These are phyloP conservation scores for Mortierella sp. DNA, from an alignment of 371 early-diverging fungal species.

Conservation along the genomic window DNA sequence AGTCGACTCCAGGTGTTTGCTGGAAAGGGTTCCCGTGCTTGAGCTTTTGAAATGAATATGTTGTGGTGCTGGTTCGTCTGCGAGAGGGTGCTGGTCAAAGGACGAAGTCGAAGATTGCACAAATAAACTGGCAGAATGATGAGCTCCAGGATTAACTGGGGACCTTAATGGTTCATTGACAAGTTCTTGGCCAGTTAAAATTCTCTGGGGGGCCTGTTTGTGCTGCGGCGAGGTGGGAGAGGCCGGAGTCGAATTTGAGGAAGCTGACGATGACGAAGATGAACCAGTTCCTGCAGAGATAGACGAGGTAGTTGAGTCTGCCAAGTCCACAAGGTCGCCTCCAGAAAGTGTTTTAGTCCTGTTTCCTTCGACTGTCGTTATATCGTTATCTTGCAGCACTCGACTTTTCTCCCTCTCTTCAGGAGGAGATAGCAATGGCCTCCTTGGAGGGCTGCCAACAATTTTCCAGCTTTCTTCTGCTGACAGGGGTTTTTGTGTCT, in stretches of 20 bases:
- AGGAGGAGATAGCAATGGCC: slow-evolving; percentile 45
- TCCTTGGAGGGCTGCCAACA: slow-evolving; percentile 50
- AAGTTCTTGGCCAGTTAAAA: slow-evolving; percentile 12
- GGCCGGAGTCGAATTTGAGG: slow-evolving; percentile 16
- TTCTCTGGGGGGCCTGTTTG: slow-evolving; percentile 13
- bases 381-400: slow-evolving; percentile 13
- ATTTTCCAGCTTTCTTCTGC: slow-evolving; percentile 38
- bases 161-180: not conserved
- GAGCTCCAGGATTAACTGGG: not conserved
- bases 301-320: slow-evolving; percentile 31
- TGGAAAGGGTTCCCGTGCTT: slow-evolving; percentile 27
- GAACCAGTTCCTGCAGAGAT: slow-evolving; percentile 19
- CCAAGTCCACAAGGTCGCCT: slow-evolving; percentile 19
- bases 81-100: slow-evolving; percentile 6
- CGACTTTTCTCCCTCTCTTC: slow-evolving; percentile 35
- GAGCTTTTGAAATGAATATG: slow-evolving; percentile 39
- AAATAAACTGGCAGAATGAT: not conserved
- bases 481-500: slow-evolving; percentile 24
- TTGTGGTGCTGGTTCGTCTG: slow-evolving; percentile 5
- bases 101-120: not conserved
- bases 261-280: slow-evolving; percentile 25
- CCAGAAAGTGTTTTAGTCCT: slow-evolving; percentile 7
- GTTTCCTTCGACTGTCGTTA: slow-evolving; percentile 20
- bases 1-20: slow-evolving; percentile 1
- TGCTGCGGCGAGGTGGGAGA: slow-evolving; percentile 26